These are phyloP conservation scores for Abelmoschus esculentus DNA, from an alignment of 345 rosid genomes.

Conservation along the genomic window DNA sequence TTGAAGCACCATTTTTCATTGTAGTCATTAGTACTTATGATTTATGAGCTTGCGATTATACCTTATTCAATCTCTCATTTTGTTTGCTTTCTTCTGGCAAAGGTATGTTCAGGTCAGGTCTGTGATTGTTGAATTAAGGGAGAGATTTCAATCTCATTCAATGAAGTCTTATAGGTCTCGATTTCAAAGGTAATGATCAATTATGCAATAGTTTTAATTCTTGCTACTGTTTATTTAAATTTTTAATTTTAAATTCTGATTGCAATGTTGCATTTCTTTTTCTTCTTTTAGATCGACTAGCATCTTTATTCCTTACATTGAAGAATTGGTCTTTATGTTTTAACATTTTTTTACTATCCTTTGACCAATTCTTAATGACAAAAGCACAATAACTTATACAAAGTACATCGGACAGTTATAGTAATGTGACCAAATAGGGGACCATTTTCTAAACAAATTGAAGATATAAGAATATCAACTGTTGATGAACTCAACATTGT, in stretches of 20 bases:
- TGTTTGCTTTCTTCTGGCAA: slow-evolving; percentile 84
- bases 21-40: slow-evolving; percentile 5
- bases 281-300: neutral
- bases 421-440: neutral
- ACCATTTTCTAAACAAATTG: neutral
- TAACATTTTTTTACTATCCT: neutral
- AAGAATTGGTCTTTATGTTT: neutral
- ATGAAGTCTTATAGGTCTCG: slow-evolving; percentile 92
- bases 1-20: neutral
- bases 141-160: slow-evolving; percentile 90
- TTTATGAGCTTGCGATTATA: neutral
- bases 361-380: neutral
- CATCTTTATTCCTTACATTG: neutral
- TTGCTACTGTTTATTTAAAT: neutral
- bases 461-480: neutral
- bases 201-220: neutral
- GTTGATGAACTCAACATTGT: neutral
- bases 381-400: neutral
- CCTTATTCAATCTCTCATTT: slow-evolving; percentile 39
- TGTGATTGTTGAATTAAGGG: slow-evolving; percentile 91
- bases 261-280: neutral
- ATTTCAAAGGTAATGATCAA: slow-evolving; percentile 65
- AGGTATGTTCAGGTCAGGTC: slow-evolving; percentile 97
- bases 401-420: neutral
- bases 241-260: neutral